phyloP scores from a whole-genome alignment of 805 yeast species.

The Lipomyces japonicus region DNA sequence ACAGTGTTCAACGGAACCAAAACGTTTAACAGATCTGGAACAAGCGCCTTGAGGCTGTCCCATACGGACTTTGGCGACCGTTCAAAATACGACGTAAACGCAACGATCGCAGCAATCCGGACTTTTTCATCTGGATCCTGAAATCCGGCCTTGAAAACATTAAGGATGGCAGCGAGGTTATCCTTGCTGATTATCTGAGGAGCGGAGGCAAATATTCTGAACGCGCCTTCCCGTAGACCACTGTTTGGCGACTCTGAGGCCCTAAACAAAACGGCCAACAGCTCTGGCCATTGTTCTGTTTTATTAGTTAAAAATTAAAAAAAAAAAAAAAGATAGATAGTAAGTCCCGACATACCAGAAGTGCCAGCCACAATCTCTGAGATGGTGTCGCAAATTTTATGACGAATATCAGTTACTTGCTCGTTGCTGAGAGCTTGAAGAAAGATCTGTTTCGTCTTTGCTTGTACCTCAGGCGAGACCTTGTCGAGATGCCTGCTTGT shows the following conservation, averaged over 20 bases:
- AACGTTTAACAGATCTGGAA: conserved; percentile 81
- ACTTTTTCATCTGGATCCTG: conserved; percentile 77
- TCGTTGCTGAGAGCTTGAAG: conserved; percentile 66
- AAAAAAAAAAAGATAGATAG: not conserved
- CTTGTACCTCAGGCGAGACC: conserved; percentile 54
- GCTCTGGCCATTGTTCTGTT: conserved; percentile 74
- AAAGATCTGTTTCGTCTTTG: conserved; percentile 60
- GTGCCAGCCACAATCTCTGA: conserved; percentile 70
- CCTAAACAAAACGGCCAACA: conserved; percentile 68
- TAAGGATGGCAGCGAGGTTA: conserved; percentile 53
- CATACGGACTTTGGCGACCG: conserved; percentile 74
- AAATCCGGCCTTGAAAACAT: conserved; percentile 76
- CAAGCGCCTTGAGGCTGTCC: conserved; percentile 68
- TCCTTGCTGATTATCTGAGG: conserved; percentile 71
- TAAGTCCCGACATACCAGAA: conserved; percentile 29
- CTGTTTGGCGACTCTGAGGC: conserved; percentile 57
- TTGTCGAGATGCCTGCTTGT: conserved; percentile 76
- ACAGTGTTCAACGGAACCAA: conserved; percentile 76
- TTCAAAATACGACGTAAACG: conserved; percentile 86
- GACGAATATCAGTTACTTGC: conserved; percentile 75
- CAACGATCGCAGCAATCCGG: conserved; percentile 84
- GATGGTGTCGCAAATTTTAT: conserved; percentile 88
- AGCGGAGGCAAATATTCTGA: conserved; percentile 78
- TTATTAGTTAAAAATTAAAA: not conserved
- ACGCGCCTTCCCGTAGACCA: conserved; percentile 81